phyloP scores from a whole-genome alignment of 108 stramenopile species.

The Pseudonitzschia multiseries region DNA sequence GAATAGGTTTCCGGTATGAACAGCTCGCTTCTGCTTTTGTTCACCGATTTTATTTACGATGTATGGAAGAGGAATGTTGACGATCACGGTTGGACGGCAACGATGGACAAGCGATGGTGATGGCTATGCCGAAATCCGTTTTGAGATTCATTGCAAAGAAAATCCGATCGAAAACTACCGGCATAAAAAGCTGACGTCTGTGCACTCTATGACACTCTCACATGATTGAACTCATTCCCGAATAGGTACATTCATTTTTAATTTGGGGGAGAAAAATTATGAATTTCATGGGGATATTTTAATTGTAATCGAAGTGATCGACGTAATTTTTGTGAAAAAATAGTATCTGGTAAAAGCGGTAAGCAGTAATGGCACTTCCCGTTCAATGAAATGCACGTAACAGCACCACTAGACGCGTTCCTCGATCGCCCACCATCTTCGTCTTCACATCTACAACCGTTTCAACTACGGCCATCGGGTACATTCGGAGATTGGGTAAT shows the following conservation, averaged over 20 bases:
- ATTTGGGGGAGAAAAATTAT: too few relatives aligned
- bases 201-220: background rate
- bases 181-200: background rate
- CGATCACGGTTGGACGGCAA: too few relatives aligned
- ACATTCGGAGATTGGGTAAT: constrained; percentile 9
- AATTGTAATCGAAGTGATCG: background rate
- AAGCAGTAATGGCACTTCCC: background rate
- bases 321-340: background rate
- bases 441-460: constrained; percentile 1
- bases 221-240: too few relatives aligned
- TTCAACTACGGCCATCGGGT: background rate
- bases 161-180: background rate
- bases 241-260: too few relatives aligned
- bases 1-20: background rate
- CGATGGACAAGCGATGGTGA: background rate
- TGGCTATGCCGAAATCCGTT: background rate
- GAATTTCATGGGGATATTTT: too few relatives aligned
- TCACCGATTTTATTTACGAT: too few relatives aligned
- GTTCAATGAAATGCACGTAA: background rate
- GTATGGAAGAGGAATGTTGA: too few relatives aligned
- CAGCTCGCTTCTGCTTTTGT: too few relatives aligned
- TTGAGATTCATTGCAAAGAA: background rate
- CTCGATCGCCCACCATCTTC: background rate
- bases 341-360: constrained; percentile 1
- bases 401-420: background rate